Evolutionary conservation across 345 rosid genomes (phyloP).

Genomic region (Rhizophora mangle): DNA sequence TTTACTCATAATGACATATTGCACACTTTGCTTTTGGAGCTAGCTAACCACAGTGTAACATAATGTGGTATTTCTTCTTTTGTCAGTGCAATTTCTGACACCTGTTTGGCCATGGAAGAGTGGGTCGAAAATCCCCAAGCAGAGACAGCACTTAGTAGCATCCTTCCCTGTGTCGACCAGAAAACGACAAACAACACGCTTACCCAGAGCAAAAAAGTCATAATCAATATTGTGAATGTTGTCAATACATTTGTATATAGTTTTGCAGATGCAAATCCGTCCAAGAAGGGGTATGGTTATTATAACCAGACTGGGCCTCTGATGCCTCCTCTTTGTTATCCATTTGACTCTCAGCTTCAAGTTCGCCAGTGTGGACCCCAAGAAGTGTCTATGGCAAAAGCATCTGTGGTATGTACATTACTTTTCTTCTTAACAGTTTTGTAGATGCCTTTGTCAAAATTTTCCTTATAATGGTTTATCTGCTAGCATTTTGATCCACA

Average conservation of each 20-base stretch:
- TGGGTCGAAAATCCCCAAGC: slow-evolving; percentile 93
- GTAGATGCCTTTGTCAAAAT: neutral
- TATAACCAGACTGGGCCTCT: slow-evolving; percentile 87
- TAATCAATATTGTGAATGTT: slow-evolving; percentile 67
- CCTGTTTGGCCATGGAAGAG: slow-evolving; percentile 89
- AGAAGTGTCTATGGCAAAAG: slow-evolving; percentile 74
- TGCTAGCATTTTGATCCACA: neutral
- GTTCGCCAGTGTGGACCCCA: slow-evolving; percentile 58
- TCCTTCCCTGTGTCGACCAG: slow-evolving; percentile 93
- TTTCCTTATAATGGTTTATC: neutral
- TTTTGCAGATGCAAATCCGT: slow-evolving; percentile 72
- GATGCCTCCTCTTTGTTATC: slow-evolving; percentile 87
- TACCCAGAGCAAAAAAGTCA: slow-evolving; percentile 86
- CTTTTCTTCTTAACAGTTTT: neutral
- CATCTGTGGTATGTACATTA: slow-evolving; percentile 58
- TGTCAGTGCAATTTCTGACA: slow-evolving; percentile 74
- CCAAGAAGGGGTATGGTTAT: slow-evolving; percentile 42
- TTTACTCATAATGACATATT: neutral
- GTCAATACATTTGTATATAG: slow-evolving; percentile 78
- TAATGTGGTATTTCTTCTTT: slow-evolving; percentile 5
- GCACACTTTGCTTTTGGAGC: neutral
- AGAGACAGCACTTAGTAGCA: slow-evolving; percentile 81
- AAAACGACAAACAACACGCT: slow-evolving; percentile 83
- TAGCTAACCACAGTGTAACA: neutral
- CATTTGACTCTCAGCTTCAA: slow-evolving; percentile 57